Evolutionary conservation across 768 basidiomycete species (phyloP), one percentile per base, ranked within the genome.

Genomic region (Tricholoma flavovirens): DNA sequence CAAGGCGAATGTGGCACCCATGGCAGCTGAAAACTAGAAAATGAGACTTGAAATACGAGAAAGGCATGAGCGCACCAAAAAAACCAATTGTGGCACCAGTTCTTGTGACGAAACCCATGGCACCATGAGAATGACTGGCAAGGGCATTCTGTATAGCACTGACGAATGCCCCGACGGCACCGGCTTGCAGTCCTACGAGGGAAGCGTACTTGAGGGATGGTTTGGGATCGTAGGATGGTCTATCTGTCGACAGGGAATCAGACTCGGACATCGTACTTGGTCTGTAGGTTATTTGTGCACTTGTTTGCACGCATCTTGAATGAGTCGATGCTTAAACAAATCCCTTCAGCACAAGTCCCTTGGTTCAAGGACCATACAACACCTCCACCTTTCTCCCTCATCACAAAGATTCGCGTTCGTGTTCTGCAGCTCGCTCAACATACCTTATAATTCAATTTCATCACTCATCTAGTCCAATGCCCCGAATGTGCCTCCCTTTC

Each of bases 41-140:
- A 48, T 52, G 43, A 54, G 17, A 43, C 29, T 29, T 32, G 33
- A 29, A 30, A 38, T 7, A 35, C 29, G 8, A 38, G 56, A 30
- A 50, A 17, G 7, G 15, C 49, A 49, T n/a, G 10, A 19, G 75
- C 86, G 64, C 53, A 97, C 95, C 89, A 66, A 97, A 96, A 69
- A 93, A 83, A 10, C 90, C 93, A 68, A 96, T 92, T 3, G 93
- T 91, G 32, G 89, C 84, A 56, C 93, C 93, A 30, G 87, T 90
- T 60, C 93, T 79, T 52, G 92, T 92, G 62, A 94, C 67, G 70
- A 97, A 83, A 62, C 94, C 94, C 73, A 86, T 78, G 55, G 90
- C 91, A 64, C 91, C 94, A 61, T 79, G 77, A 38, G 83, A 80
- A 73, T 92, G 93, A 60, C 74, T 79, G 43, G 83, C 84, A 57